Base-by-base conservation (phyloP, 441 rosid species). In the Flueggea neowawraea region DNA sequence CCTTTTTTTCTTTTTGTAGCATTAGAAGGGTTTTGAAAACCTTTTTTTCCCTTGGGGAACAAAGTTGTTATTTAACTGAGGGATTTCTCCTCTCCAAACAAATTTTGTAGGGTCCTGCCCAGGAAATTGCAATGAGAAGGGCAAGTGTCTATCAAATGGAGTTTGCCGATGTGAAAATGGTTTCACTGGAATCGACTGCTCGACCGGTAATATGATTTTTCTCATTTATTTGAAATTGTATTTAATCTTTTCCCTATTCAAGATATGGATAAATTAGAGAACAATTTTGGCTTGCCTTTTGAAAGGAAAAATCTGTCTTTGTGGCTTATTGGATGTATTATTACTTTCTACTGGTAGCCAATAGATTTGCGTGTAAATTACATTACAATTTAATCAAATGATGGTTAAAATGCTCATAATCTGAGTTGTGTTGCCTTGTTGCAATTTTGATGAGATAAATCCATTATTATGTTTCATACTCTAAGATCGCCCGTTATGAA, bases 171-270 rank as follows among this genome's bases (percentile, higher is more conserved):
- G 99, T 65, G 75, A 78, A 54, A 82, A 82, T 56, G 86, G 96
- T 63, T 89, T 66, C 73, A 83, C 97, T n/a, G 99, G 99, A 67
- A 63, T 87, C 3, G 99, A 94, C 79, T 94, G 99, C 74, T 85
- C 97, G 55, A 95, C 98, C 6, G 98, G 98, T 91, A 87, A 55
- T 56, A 28, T 39, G 22, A 31, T 52, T 3, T 47, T 64, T 58
- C 31, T n/a, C 10, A 14, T 53, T 53, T 16, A 10, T 17, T 11
- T 53, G 17, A 11, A 22, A 16, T 28, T 11, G 8, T 4, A 14
- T 47, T 10, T 14, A 47, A 47, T 47, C 50, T 47, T 47, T 10
- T 9, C 41, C 41, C 4, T 36, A 36, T 36, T 5, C 41, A 36
- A 36, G 4, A 36, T 36, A 36, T 8, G 41, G 41, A 36, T 36